A percentile compares a stretch with the other conserved stretches of the same genome.
These are phyloP conservation scores for Cercophora samala DNA, from an alignment of 495 filamentous ascomycete genomes.

Conservation along the genomic window DNA sequence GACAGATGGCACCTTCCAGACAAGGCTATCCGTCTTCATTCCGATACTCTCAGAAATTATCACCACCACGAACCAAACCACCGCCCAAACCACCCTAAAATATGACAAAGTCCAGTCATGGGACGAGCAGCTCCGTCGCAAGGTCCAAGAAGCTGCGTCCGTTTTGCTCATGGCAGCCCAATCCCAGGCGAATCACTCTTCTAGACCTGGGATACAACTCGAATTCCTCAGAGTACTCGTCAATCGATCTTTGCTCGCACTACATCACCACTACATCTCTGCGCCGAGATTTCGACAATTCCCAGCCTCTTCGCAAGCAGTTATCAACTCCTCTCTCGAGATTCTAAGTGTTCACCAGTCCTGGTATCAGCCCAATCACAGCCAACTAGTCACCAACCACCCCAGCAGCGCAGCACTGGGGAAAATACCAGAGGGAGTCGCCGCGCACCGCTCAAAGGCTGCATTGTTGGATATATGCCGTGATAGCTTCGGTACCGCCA, in stretches of 20 bases:
- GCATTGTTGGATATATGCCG: constrained; percentile 23
- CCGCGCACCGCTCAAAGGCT: background rate
- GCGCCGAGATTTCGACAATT: constrained; percentile 7
- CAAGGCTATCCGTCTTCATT: constrained; percentile 19
- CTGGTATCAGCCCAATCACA: background rate
- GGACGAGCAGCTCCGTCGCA: constrained; percentile 20
- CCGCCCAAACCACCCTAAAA: constrained; percentile 6
- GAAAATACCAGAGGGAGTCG: background rate
- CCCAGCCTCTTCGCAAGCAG: constrained; percentile 14
- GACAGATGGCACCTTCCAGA: constrained; percentile 29
- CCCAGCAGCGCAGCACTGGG: background rate
- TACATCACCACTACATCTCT: constrained; percentile 21
- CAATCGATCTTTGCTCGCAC: constrained; percentile 23
- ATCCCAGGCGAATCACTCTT: constrained; percentile 3
- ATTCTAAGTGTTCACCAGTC: constrained; percentile 21
- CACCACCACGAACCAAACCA: constrained; percentile 25
- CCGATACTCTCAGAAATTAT: constrained; percentile 21
- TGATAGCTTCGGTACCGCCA: constrained; percentile 29
- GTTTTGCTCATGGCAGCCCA: constrained; percentile 4
- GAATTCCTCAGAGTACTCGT: constrained; percentile 25
- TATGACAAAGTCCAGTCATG: constrained; percentile 17
- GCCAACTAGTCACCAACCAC: background rate
- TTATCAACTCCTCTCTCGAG: constrained; percentile 18
- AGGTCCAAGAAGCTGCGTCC: constrained; percentile 21
- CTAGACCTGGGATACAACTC: constrained; percentile 17